A percentile compares a stretch with the other conserved stretches of the same genome.
Conservation (phyloP, 2,329 filamentous ascomycete species). For the Pezicula rhizophila region DNA sequence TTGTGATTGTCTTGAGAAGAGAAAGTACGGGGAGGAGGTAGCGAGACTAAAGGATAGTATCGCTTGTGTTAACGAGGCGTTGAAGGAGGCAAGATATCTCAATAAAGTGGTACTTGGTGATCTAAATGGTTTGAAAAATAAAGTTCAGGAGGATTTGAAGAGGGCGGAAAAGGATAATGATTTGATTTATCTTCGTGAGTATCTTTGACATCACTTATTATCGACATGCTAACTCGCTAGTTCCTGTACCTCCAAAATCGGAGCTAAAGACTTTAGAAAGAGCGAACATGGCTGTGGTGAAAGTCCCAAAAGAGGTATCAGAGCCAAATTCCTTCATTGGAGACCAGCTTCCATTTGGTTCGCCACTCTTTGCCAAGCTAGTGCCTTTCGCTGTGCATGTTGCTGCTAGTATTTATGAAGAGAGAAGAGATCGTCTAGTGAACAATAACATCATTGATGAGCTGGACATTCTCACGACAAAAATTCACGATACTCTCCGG, state of each 20-base stretch:
- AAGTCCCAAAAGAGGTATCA: conserved; percentile 74
- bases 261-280: conserved; percentile 81
- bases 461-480: conserved; percentile 73
- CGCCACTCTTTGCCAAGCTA: conserved; percentile 80
- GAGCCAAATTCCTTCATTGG: conserved; percentile 76
- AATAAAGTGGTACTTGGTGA: conserved; percentile 78
- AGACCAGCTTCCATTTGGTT: conserved; percentile 73
- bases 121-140: conserved; percentile 73
- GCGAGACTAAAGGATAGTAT: conserved; percentile 79
- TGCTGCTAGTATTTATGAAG: conserved; percentile 90
- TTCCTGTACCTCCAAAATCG: conserved; percentile 78
- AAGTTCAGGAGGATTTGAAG: conserved; percentile 81
- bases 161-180: conserved; percentile 95
- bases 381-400: conserved; percentile 95
- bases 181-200: conserved; percentile 77
- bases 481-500: conserved; percentile 71
- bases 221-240: conserved; percentile 32
- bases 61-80: conserved; percentile 73
- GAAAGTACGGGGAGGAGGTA: conserved; percentile 92
- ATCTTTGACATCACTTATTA: neutral
- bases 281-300: conserved; percentile 79
- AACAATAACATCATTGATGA: conserved; percentile 83
- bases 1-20: conserved; percentile 85
- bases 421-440: conserved; percentile 82
- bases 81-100: conserved; percentile 78